Percentiles rank a stretch among this genome's conserved stretches.
These are phyloP conservation scores for Nicotiana rustica DNA, from an alignment of 305 asterid genomes.

Conservation along the genomic window DNA sequence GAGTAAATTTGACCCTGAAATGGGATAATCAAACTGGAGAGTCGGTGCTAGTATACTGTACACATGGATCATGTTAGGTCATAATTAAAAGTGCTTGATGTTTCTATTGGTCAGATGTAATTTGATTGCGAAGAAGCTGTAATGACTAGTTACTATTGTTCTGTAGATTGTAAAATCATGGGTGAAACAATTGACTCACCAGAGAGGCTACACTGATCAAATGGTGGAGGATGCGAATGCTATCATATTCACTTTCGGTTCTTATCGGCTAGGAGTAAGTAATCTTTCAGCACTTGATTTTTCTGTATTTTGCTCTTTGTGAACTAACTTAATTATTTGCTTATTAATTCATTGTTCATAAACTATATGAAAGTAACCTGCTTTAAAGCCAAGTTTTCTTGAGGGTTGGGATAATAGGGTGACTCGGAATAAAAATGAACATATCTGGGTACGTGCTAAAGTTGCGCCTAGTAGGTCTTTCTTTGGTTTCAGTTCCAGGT, in stretches of 20 bases:
- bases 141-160: conserved; percentile 36
- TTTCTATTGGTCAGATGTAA: conserved; percentile 32
- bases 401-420: background rate
- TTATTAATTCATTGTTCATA: background rate
- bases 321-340: background rate
- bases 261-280: conserved; percentile 65
- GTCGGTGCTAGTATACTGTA: too few species aligned
- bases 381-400: background rate
- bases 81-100: background rate
- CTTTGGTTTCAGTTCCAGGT: conserved; percentile 13
- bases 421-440: background rate
- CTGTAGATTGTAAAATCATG: conserved; percentile 74
- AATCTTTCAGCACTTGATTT: conserved; percentile 18
- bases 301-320: background rate
- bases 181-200: conserved; percentile 77
- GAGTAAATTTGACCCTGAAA: conserved; percentile 6
- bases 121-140: conserved; percentile 24
- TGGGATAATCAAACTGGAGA: background rate
- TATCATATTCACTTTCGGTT: conserved; percentile 76
- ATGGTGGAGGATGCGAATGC: conserved; percentile 93
- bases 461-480: background rate
- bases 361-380: conserved; percentile 13
- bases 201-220: conserved; percentile 80
- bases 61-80: background rate
- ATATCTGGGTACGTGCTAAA: background rate